phyloP scores from a whole-genome alignment of 306 rosid genomes.

The Crotalaria pallida region DNA sequence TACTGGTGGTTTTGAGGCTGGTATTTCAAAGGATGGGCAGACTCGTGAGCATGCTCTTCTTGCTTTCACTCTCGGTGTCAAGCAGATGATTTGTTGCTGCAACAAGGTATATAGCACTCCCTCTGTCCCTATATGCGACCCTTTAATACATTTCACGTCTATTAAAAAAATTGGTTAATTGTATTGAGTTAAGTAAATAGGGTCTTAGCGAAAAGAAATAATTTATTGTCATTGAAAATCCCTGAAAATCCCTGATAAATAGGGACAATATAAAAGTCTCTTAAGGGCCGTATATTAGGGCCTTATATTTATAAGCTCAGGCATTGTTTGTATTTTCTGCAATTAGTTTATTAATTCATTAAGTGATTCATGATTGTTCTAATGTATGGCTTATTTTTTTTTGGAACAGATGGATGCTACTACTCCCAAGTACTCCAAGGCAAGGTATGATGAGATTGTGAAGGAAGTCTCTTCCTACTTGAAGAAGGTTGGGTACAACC shows the following conservation, averaged over 20 bases:
- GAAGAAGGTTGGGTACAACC: constrained; percentile 66
- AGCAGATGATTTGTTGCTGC: constrained; percentile 65
- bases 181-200: no score
- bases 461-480: constrained; percentile 61
- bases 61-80: constrained; percentile 63
- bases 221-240: no score
- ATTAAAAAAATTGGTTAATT: no score
- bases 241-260: no score
- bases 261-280: no score
- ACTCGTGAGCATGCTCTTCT: constrained; percentile 69
- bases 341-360: not conserved
- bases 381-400: not conserved
- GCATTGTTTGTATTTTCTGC: not conserved
- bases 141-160: no score
- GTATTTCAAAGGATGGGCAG: constrained; percentile 67
- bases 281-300: no score
- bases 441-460: constrained; percentile 57
- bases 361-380: no score
- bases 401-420: constrained; percentile 53
- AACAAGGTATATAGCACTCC: constrained; percentile 52
- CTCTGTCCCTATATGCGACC: no score
- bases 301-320: not conserved
- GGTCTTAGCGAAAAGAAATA: no score
- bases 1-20: constrained; percentile 63
- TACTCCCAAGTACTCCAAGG: constrained; percentile 51